phyloP scores from a whole-genome alignment of 108 stramenopile species.

The Cyclotella distinguenda region DNA sequence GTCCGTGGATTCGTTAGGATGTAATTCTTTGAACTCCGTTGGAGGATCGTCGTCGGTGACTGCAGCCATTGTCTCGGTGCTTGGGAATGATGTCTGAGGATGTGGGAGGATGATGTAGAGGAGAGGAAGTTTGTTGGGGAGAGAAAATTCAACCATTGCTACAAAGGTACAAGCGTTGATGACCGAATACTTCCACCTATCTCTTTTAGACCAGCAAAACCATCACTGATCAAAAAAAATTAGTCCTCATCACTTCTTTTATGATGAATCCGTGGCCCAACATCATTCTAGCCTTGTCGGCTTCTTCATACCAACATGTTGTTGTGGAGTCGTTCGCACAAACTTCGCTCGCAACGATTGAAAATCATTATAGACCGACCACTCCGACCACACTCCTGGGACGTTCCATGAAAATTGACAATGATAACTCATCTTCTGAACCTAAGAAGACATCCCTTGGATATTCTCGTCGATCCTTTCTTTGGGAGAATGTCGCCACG shows the following conservation, averaged over 20 bases:
- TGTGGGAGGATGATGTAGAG: background rate
- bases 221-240: background rate
- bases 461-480: slow-evolving; percentile 26
- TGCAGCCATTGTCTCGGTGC: background rate
- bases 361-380: too few species aligned
- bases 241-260: background rate
- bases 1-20: too few species aligned
- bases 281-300: too few species aligned
- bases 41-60: background rate
- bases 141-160: background rate
- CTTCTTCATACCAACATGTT: too few species aligned
- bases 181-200: background rate
- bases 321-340: too few species aligned
- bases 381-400: background rate
- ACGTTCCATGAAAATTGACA: background rate
- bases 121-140: too few species aligned
- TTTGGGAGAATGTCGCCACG: slow-evolving; percentile 28
- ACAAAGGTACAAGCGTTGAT: background rate
- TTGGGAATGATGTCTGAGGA: background rate
- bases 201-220: background rate
- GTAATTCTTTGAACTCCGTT: background rate
- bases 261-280: too few species aligned
- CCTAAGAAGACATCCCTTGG: background rate
- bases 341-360: too few species aligned
- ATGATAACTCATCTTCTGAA: too few species aligned